Percentiles rank a stretch among this genome's conserved stretches.
Evolutionary conservation across 805 yeast genomes (phyloP).

Genomic region (Ogataea polymorpha): DNA sequence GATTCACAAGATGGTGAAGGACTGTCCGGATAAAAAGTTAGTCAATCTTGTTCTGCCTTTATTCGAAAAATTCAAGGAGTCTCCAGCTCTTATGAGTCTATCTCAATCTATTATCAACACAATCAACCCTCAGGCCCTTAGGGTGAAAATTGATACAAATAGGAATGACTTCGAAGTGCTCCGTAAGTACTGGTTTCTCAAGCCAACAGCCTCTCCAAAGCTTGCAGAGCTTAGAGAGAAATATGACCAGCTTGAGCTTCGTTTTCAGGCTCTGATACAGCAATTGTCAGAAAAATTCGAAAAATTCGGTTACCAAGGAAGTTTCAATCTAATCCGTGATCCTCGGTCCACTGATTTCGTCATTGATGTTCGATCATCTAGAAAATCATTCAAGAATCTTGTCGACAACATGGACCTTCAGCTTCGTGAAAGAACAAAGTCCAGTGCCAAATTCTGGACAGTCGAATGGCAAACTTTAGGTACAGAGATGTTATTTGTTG

Average conservation of each 20-base stretch:
- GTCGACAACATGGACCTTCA: slow-evolving; percentile 9
- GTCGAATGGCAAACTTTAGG: slow-evolving; percentile 57
- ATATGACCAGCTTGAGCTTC: slow-evolving; percentile 19
- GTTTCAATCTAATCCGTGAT: slow-evolving; percentile 25
- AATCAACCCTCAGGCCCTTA: slow-evolving; percentile 20
- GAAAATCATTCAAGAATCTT: slow-evolving; percentile 17
- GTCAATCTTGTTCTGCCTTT: slow-evolving; percentile 16
- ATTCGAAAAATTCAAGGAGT: slow-evolving; percentile 18
- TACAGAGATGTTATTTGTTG: slow-evolving; percentile 39
- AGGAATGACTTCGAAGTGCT: slow-evolving; percentile 26
- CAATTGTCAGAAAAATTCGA: slow-evolving; percentile 12
- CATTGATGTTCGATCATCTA: slow-evolving; percentile 26
- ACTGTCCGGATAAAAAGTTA: slow-evolving; percentile 5
- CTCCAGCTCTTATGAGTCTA: slow-evolving; percentile 16
- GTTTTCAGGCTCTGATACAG: slow-evolving; percentile 7
- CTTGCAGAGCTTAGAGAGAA: slow-evolving; percentile 18
- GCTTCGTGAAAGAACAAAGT: slow-evolving; percentile 26
- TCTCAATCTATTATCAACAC: slow-evolving; percentile 31
- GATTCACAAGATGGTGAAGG: slow-evolving; percentile 24
- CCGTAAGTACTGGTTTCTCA: slow-evolving; percentile 27
- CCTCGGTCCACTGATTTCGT: slow-evolving; percentile 26
- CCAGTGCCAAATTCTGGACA: slow-evolving; percentile 35
- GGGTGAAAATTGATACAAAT: slow-evolving; percentile 14
- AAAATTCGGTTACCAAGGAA: slow-evolving; percentile 26
- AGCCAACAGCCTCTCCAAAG: slow-evolving; percentile 19